phyloP scores from a whole-genome alignment of 1,139 yeast species.

The Pichia sp. region DNA sequence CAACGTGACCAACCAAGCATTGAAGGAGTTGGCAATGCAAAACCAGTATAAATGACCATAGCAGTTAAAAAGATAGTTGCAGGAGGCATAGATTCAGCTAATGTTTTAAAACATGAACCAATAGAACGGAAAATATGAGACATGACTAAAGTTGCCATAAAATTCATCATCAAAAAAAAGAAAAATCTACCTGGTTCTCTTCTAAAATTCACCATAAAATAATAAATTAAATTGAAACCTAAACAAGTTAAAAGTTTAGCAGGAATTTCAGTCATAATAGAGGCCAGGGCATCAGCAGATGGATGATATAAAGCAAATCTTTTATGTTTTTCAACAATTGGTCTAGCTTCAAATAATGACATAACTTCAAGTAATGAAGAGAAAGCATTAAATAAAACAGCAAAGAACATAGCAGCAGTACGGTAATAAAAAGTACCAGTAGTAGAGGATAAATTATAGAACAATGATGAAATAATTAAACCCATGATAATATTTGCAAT shows the following conservation, averaged over 20 bases:
- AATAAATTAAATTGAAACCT: conserved; percentile 40
- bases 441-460: conserved; percentile 37
- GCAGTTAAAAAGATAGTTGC: conserved; percentile 46
- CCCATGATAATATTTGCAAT: conserved; percentile 45
- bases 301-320: conserved; percentile 52
- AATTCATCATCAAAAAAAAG: conserved; percentile 45
- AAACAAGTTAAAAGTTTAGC: conserved; percentile 40
- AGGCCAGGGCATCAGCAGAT: conserved; percentile 50
- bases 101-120: conserved; percentile 41
- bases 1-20: conserved; percentile 66
- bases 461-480: conserved; percentile 46
- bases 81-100: conserved; percentile 47
- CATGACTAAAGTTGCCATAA: conserved; percentile 37
- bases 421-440: conserved; percentile 50
- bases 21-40: conserved; percentile 49
- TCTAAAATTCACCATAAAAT: conserved; percentile 46
- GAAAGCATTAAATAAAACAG: conserved; percentile 47
- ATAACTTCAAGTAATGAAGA: conserved; percentile 49
- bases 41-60: conserved; percentile 46
- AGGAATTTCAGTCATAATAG: conserved; percentile 41
- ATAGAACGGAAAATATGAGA: conserved; percentile 44
- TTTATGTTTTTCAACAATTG: conserved; percentile 51
- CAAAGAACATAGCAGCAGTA: conserved; percentile 50
- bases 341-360: conserved; percentile 41
- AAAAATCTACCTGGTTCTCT: conserved; percentile 50